Percentiles rank a stretch among this genome's conserved stretches.
Evolutionary conservation across 495 filamentous ascomycete genomes (phyloP).

Genomic region (Cenococcum geophilum): DNA sequence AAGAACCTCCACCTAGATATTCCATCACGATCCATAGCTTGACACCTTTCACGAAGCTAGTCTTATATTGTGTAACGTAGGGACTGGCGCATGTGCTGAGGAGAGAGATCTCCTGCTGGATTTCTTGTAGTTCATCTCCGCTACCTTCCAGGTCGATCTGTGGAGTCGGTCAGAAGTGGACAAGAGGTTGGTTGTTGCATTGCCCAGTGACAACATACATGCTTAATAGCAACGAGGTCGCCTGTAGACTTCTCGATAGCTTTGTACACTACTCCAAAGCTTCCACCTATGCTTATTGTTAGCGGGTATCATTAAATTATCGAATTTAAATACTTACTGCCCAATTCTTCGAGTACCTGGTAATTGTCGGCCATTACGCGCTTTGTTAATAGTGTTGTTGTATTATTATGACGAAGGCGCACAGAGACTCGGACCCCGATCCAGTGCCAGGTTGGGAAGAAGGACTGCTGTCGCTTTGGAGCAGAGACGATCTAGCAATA

Average conservation of each 20-base stretch:
- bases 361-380: conserved; percentile 67
- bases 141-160: conserved; percentile 97
- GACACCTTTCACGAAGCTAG: conserved; percentile 85
- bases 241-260: conserved; percentile 79
- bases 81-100: conserved; percentile 88
- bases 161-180: neutral
- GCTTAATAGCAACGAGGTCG: conserved; percentile 87
- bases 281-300: conserved; percentile 56
- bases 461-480: conserved; percentile 18
- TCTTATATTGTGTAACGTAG: conserved; percentile 93
- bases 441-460: conserved; percentile 17
- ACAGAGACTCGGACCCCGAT: conserved; percentile 5
- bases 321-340: conserved; percentile 57
- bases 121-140: conserved; percentile 96
- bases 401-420: conserved; percentile 17
- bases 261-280: conserved; percentile 96
- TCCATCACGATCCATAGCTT: conserved; percentile 99
- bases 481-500: conserved; percentile 1
- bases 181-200: neutral
- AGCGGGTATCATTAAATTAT: neutral
- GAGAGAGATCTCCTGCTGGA: conserved; percentile 94
- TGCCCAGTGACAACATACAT: conserved; percentile 45
- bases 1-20: conserved; percentile 88
- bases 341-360: conserved; percentile 86
- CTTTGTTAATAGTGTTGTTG: conserved; percentile 9